Evolutionary conservation across 2,329 filamentous ascomycete genomes (phyloP).

Genomic region (Colletotrichum tropicale): DNA sequence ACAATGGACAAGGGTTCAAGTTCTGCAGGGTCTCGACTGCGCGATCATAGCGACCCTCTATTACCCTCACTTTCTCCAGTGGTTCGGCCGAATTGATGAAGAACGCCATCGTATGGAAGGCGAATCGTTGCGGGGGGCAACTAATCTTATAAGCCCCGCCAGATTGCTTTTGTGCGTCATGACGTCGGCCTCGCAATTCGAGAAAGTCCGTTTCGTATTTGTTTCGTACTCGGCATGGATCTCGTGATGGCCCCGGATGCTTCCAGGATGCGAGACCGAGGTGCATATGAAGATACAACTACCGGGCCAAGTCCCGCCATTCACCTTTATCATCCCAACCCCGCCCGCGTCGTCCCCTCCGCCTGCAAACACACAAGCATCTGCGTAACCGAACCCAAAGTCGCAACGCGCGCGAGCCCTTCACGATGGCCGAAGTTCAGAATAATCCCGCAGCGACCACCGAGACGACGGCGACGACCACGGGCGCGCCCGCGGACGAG

Average conservation of each 20-base stretch:
- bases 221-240: slow-evolving; percentile 15
- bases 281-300: slow-evolving; percentile 13
- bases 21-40: background rate
- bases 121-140: background rate
- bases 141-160: background rate
- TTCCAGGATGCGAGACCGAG: background rate
- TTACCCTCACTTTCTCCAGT: background rate
- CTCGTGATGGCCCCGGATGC: background rate
- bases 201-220: slow-evolving; percentile 3
- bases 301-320: slow-evolving; percentile 4
- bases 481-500: background rate
- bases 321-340: slow-evolving; percentile 3
- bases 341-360: background rate
- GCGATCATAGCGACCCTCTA: background rate
- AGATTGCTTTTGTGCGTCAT: background rate
- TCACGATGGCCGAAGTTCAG: slow-evolving; percentile 13
- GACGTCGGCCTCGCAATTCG: background rate
- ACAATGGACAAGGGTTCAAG: background rate
- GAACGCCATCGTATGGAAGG: background rate
- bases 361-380: slow-evolving; percentile 5
- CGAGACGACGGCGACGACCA: background rate
- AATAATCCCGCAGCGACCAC: background rate
- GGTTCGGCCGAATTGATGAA: background rate
- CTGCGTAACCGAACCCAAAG: background rate
- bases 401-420: background rate